Percentiles rank a stretch among this genome's conserved stretches.
Evolutionary conservation across 2,329 filamentous ascomycete species (phyloP).

Genomic region (Ceratocystis colombiana): DNA sequence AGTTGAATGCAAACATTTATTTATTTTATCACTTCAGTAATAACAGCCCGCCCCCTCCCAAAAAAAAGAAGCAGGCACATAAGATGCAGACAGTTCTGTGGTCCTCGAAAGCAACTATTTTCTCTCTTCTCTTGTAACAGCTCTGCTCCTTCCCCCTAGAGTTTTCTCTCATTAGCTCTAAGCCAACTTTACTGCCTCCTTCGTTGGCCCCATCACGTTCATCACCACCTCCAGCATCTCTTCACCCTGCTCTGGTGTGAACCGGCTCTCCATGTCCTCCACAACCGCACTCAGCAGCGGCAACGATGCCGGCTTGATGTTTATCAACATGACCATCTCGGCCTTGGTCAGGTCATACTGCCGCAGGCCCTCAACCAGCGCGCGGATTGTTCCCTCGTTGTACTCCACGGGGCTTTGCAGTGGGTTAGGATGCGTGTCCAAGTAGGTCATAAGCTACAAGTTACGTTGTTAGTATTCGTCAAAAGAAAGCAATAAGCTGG

Average conservation of each 20-base stretch:
- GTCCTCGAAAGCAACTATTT: no score
- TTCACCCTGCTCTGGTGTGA: conserved; percentile 48
- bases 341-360: conserved; percentile 55
- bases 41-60: no score
- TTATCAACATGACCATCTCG: conserved; percentile 58
- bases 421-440: conserved; percentile 46
- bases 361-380: conserved; percentile 46
- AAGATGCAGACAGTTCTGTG: no score
- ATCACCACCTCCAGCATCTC: conserved; percentile 48
- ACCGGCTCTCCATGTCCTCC: conserved; percentile 54
- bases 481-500: neutral
- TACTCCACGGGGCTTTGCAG: conserved; percentile 47
- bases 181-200: conserved; percentile 30
- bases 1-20: neutral
- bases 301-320: conserved; percentile 49
- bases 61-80: no score
- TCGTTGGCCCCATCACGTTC: conserved; percentile 45
- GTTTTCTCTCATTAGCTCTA: conserved; percentile 28
- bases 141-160: no score
- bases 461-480: neutral
- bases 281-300: conserved; percentile 53
- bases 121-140: no score
- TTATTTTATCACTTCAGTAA: neutral
- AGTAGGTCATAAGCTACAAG: conserved; percentile 49
- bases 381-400: conserved; percentile 41